Percentiles rank a stretch among this genome's conserved stretches.
Conservation (phyloP, 441 rosid genomes). For the Biscutella laevigata region DNA sequence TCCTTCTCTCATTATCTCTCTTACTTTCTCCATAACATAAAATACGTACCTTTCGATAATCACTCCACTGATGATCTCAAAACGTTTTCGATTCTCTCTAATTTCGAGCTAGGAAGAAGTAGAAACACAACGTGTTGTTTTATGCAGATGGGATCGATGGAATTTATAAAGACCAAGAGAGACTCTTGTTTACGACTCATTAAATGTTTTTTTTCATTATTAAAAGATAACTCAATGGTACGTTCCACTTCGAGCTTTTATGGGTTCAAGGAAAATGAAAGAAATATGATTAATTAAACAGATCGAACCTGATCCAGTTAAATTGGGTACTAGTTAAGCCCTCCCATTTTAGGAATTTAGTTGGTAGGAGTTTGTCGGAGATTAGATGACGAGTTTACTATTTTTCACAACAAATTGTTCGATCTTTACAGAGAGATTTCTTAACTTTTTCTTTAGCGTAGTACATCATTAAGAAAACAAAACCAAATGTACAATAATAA, state of each 20-base stretch:
- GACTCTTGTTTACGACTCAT: background rate
- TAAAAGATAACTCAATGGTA: background rate
- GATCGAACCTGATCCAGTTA: background rate
- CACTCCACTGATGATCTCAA: background rate
- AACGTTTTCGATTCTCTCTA: background rate
- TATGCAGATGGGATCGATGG: background rate
- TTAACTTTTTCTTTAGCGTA: too few species aligned
- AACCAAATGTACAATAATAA: too few species aligned
- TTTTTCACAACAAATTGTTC: too few species aligned
- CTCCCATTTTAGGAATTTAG: too few species aligned
- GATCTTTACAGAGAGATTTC: too few species aligned
- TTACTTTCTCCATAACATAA: conserved; percentile 13
- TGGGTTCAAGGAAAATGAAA: background rate
- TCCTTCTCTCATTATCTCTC: conserved; percentile 17
- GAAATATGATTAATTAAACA: background rate
- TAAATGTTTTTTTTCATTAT: background rate
- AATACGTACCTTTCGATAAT: background rate
- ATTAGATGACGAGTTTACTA: too few species aligned
- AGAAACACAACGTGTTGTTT: background rate
- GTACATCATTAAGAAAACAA: too few species aligned
- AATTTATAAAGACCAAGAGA: background rate
- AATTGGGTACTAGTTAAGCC: conserved; percentile 4
- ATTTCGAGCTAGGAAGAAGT: background rate
- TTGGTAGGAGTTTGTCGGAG: too few species aligned
- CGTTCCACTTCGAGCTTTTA: background rate